These are phyloP conservation scores for Thuja plicata DNA, from an alignment of 83 land plant species.

Conservation along the genomic window DNA sequence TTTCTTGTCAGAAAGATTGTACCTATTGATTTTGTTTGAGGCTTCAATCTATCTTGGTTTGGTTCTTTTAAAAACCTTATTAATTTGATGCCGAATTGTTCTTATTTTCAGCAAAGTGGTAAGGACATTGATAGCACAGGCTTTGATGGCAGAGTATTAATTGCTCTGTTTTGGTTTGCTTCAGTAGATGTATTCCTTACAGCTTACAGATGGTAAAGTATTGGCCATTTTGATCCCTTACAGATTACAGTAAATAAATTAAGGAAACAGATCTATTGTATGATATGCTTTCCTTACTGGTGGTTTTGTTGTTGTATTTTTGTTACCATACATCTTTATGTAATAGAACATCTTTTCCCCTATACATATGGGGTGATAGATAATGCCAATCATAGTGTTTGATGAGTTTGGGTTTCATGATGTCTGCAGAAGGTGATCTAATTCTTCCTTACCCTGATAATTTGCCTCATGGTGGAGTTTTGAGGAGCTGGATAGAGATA, in stretches of 20 bases:
- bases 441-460: slow-evolving; percentile 13
- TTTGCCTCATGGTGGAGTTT: slow-evolving; percentile 14
- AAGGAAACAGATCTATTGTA: not conserved
- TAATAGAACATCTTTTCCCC: not conserved
- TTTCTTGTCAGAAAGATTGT: too few relatives aligned
- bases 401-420: not conserved
- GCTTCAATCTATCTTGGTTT: too few relatives aligned
- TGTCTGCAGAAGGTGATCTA: slow-evolving; percentile 8
- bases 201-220: too few relatives aligned
- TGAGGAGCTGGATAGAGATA: slow-evolving; percentile 8
- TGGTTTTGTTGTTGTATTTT: not conserved
- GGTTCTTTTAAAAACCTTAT: too few relatives aligned
- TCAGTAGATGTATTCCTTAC: too few relatives aligned
- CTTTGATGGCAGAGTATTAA: not conserved
- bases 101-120: too few relatives aligned
- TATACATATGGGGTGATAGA: not conserved
- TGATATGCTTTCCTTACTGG: not conserved
- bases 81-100: too few relatives aligned
- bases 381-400: not conserved
- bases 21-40: too few relatives aligned
- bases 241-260: not conserved
- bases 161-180: not conserved
- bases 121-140: too few relatives aligned
- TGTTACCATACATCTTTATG: not conserved
- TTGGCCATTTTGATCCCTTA: not conserved